phyloP scores from a whole-genome alignment of 2,329 filamentous ascomycete genomes.

The Penicillium occitanis region DNA sequence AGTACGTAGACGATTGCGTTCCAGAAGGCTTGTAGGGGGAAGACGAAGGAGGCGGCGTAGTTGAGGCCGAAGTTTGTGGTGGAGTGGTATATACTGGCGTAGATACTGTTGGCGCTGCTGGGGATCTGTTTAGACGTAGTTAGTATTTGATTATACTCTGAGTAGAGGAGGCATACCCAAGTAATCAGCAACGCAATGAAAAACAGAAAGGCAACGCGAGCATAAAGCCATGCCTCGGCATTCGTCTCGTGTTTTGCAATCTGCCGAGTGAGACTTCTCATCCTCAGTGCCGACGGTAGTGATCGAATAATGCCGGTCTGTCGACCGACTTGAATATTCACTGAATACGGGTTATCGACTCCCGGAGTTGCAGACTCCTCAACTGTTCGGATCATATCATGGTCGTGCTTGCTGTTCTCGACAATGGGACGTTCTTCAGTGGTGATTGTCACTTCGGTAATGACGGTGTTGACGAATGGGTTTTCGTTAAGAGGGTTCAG shows the following conservation, averaged over 20 bases:
- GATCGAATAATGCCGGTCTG: conserved; percentile 42
- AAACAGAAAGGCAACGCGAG: conserved; percentile 33
- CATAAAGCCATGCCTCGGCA: conserved; percentile 33
- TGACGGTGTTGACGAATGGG: conserved; percentile 21
- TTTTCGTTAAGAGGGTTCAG: conserved; percentile 23
- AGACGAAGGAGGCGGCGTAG: conserved; percentile 66
- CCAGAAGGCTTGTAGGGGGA: conserved; percentile 78
- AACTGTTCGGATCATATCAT: background rate
- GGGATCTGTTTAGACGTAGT: conserved; percentile 46
- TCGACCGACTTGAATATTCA: conserved; percentile 37
- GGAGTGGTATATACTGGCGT: conserved; percentile 59
- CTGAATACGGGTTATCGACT: conserved; percentile 17
- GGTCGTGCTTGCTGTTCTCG: background rate
- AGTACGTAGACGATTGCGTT: conserved; percentile 71
- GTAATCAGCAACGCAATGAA: conserved; percentile 37
- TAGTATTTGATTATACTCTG: background rate
- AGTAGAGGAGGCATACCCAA: conserved; percentile 27
- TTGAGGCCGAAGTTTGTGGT: conserved; percentile 58
- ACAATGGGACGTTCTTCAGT: conserved; percentile 23
- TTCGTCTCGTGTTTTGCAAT: conserved; percentile 29
- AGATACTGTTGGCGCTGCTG: conserved; percentile 71
- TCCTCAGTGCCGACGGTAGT: conserved; percentile 34
- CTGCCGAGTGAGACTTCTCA: conserved; percentile 19
- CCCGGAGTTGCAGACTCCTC: background rate
- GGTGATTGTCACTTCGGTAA: conserved; percentile 21